Conservation (phyloP, 2,329 filamentous ascomycete species). For the Biscogniauxia sp. region DNA sequence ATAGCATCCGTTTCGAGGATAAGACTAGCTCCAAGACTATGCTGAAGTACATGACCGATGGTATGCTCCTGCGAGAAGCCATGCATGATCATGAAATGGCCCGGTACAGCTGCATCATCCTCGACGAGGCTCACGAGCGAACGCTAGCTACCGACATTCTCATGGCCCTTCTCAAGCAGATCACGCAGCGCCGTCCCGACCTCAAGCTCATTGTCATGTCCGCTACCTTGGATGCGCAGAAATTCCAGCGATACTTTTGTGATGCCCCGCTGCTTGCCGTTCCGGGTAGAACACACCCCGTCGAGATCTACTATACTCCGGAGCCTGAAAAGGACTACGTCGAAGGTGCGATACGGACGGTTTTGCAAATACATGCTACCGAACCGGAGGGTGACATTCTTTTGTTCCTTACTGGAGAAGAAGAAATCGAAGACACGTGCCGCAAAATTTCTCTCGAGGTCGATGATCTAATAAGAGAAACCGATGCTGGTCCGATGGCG, state of each 20-base stretch:
- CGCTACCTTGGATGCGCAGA: conserved; percentile 93
- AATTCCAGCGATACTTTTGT: conserved; percentile 97
- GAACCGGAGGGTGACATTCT: conserved; percentile 91
- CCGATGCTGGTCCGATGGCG: conserved; percentile 82
- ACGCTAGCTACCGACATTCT: conserved; percentile 96
- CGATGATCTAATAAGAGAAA: conserved; percentile 88
- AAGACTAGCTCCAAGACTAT: conserved; percentile 84
- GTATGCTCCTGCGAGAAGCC: conserved; percentile 94
- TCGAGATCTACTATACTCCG: conserved; percentile 97
- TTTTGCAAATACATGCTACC: conserved; percentile 92
- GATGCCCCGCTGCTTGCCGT: conserved; percentile 91
- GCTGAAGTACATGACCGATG: conserved; percentile 99
- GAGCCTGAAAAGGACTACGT: conserved; percentile 96
- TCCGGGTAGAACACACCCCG: conserved; percentile 90
- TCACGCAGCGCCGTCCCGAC: conserved; percentile 77
- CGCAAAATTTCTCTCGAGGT: conserved; percentile 87
- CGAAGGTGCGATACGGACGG: conserved; percentile 89
- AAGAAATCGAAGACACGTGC: conserved; percentile 96
- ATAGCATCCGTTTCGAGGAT: conserved; percentile 98
- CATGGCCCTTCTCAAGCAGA: conserved; percentile 93
- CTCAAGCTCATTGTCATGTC: conserved; percentile 99
- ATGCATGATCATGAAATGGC: conserved; percentile 93
- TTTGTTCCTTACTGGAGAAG: conserved; percentile 93
- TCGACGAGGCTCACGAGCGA: conserved; percentile 97
- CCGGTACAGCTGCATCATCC: conserved; percentile 95